Evolutionary conservation across 176 grass and related monocot genomes (phyloP).

Genomic region (Bothriochloa decipiens): DNA sequence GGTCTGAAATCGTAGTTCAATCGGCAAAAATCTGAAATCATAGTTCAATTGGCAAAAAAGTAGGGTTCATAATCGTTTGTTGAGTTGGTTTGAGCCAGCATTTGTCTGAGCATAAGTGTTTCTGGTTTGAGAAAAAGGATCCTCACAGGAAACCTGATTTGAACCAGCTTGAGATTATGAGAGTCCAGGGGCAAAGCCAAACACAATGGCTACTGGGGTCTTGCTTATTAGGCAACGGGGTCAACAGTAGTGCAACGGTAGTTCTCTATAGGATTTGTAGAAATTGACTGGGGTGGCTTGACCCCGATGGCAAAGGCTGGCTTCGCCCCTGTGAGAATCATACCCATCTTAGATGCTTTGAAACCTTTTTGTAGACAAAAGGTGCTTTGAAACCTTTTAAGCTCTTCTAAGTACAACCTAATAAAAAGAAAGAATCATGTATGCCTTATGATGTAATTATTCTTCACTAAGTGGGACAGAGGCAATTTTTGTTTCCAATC

Average conservation of each 20-base stretch:
- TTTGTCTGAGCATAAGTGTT: not conserved
- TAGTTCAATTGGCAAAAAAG: not conserved
- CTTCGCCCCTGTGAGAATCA: not conserved
- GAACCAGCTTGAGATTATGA: not conserved
- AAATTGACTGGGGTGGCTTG: no score
- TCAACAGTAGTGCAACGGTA: no score
- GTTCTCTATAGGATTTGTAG: no score
- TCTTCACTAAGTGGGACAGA: not conserved
- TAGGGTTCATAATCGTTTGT: not conserved
- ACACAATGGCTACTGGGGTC: no score
- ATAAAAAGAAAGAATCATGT: not conserved
- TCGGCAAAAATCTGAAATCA: not conserved
- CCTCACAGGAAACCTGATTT: not conserved
- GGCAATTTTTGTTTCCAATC: not conserved
- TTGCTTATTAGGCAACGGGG: no score
- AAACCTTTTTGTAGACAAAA: no score
- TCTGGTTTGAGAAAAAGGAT: not conserved
- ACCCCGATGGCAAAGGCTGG: no score
- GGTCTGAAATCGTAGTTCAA: not conserved
- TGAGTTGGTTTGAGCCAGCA: not conserved
- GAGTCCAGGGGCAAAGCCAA: no score
- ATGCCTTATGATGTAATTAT: not conserved
- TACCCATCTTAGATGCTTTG: not conserved
- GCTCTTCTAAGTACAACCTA: not conserved
- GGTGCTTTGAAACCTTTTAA: not conserved